A percentile compares a stretch with the other conserved stretches of the same genome.
phyloP scores from a whole-genome alignment of 148 eudicot species.

The Rhododendron molle region DNA sequence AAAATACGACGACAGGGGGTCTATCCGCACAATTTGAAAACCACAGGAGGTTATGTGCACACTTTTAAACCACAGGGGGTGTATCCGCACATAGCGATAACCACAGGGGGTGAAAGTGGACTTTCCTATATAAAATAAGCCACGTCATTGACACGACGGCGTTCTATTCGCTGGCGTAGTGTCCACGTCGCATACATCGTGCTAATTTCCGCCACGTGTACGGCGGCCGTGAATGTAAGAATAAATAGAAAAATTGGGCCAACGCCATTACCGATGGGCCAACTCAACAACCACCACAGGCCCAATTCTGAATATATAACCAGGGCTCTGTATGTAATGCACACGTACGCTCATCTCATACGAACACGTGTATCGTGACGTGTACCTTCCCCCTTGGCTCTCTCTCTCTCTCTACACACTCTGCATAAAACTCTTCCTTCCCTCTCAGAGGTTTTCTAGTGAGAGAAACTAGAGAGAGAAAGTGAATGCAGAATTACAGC shows the following conservation, averaged over 20 bases:
- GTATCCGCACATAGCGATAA: no score
- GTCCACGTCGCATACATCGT: conserved; percentile 29
- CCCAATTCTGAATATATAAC: not conserved
- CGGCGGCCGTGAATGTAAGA: not conserved
- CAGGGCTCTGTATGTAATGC: not conserved
- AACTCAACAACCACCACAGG: conserved; percentile 30
- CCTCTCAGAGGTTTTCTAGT: conserved; percentile 8
- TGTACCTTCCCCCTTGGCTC: conserved; percentile 31
- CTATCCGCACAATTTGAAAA: no score
- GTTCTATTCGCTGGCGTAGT: conserved; percentile 26
- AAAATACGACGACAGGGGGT: no score
- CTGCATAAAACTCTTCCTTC: conserved; percentile 4
- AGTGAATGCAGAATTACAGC: conserved; percentile 16
- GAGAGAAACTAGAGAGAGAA: conserved; percentile 16
- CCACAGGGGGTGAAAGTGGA: no score
- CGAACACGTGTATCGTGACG: conserved; percentile 12
- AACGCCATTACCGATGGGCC: conserved; percentile 20
- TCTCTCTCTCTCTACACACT: not conserved
- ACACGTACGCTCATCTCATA: not conserved
- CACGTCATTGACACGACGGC: conserved; percentile 39
- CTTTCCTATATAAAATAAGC: not conserved
- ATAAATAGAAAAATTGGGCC: conserved; percentile 12
- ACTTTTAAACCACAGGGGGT: no score
- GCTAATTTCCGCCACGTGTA: conserved; percentile 26
- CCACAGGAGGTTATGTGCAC: no score